Evolutionary conservation across 2,329 filamentous ascomycete genomes (phyloP).

Genomic region (Claviceps purpurea): DNA sequence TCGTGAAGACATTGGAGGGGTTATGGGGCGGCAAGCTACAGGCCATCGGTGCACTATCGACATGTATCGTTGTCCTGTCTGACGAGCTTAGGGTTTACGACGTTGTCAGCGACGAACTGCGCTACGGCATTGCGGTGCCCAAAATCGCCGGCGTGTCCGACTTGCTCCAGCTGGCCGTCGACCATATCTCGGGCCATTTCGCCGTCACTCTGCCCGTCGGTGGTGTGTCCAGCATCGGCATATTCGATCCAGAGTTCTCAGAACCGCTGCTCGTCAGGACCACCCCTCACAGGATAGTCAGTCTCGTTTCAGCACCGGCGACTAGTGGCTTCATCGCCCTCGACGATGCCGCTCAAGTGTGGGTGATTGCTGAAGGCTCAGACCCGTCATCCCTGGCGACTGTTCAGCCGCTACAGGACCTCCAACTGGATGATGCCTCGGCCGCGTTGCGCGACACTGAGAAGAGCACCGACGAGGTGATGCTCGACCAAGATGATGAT

Average conservation of each 20-base stretch:
- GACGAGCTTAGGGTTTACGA: conserved; percentile 69
- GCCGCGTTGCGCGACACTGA: conserved; percentile 17
- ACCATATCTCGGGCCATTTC: conserved; percentile 50
- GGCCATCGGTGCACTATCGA: conserved; percentile 57
- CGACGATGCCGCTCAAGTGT: conserved; percentile 63
- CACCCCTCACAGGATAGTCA: conserved; percentile 46
- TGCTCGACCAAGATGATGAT: conserved; percentile 23
- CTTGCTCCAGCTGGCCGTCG: conserved; percentile 57
- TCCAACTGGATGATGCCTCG: conserved; percentile 31
- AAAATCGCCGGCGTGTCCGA: conserved; percentile 25
- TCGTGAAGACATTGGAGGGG: conserved; percentile 54
- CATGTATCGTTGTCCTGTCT: conserved; percentile 63
- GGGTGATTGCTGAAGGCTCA: conserved; percentile 46
- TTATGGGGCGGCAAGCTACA: conserved; percentile 53
- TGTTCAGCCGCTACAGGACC: conserved; percentile 41
- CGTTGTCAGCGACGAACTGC: conserved; percentile 62
- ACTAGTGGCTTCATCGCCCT: conserved; percentile 62
- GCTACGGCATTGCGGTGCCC: conserved; percentile 49
- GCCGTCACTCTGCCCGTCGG: conserved; percentile 42
- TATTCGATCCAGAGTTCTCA: conserved; percentile 52
- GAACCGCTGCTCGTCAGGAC: conserved; percentile 45
- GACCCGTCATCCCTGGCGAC: conserved; percentile 37
- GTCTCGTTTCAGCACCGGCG: conserved; percentile 49
- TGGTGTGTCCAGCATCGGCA: conserved; percentile 41
- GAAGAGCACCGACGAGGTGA: conserved; percentile 15